Evolutionary conservation across 805 yeast genomes (phyloP).

Genomic region (Wickerhamomyces chambardii): DNA sequence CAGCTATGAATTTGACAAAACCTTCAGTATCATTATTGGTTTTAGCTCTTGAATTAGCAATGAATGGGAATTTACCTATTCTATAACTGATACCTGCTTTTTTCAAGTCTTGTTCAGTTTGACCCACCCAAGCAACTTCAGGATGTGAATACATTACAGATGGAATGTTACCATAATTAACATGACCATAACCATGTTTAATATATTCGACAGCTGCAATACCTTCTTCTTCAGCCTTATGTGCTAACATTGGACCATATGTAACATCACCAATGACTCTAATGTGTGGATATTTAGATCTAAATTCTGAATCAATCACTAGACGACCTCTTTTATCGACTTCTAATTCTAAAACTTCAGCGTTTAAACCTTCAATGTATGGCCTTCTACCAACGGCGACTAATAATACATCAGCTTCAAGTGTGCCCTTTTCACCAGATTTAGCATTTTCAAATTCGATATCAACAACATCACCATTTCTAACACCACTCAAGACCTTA

Average conservation of each 20-base stretch:
- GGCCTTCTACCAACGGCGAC: conserved; percentile 99
- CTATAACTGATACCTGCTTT: conserved; percentile 87
- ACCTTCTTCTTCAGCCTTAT: conserved; percentile 99
- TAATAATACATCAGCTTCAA: conserved; percentile 87
- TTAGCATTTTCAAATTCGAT: conserved; percentile 87
- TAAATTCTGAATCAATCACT: conserved; percentile 89
- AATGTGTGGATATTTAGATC: conserved; percentile 87
- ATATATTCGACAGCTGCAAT: conserved; percentile 96
- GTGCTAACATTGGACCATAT: conserved; percentile 99
- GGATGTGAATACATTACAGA: conserved; percentile 99
- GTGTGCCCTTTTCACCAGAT: conserved; percentile 65
- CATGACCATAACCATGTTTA: conserved; percentile 93
- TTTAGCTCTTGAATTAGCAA: conserved; percentile 99
- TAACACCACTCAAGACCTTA: conserved; percentile 79
- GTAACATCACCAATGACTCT: conserved; percentile 98
- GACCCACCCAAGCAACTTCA: conserved; percentile 99
- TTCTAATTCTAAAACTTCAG: conserved; percentile 85
- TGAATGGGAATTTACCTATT: conserved; percentile 96
- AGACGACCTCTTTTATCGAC: conserved; percentile 87
- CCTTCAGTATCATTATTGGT: conserved; percentile 97
- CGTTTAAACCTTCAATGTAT: conserved; percentile 79
- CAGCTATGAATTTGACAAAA: conserved; percentile 91
- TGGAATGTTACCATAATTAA: conserved; percentile 96
- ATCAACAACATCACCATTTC: conserved; percentile 83
- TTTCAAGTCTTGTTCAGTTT: conserved; percentile 90